phyloP scores from a whole-genome alignment of 208 protist genomes.

The Acanthamoeba healyi region DNA sequence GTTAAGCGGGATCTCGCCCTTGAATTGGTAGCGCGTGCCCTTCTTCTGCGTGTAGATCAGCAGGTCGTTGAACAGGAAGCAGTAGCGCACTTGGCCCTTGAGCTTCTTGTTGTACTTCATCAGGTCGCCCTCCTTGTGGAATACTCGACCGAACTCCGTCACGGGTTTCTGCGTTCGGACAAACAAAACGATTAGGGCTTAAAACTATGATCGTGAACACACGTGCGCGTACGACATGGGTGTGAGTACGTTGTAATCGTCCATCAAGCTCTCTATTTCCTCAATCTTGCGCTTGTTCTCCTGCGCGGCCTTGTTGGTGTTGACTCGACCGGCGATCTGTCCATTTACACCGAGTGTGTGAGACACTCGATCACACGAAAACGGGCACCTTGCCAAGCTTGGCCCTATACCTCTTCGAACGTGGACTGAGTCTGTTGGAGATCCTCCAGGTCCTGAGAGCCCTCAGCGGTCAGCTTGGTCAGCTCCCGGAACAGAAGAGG shows the following conservation, averaged over 20 bases:
- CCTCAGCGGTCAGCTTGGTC: slow-evolving; percentile 9
- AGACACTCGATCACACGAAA: not conserved
- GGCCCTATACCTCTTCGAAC: not conserved
- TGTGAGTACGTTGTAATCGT: not conserved
- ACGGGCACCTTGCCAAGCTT: not conserved
- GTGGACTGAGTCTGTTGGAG: not conserved
- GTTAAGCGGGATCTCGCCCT: slow-evolving; percentile 23
- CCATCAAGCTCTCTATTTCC: not conserved
- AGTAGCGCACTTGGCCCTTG: slow-evolving; percentile 60
- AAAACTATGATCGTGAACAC: too few relatives aligned
- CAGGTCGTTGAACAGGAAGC: slow-evolving; percentile 61
- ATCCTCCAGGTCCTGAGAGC: not conserved
- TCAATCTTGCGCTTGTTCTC: slow-evolving; percentile 34
- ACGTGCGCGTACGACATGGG: too few relatives aligned
- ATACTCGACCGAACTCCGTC: not conserved
- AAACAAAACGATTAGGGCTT: too few relatives aligned
- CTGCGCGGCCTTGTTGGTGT: slow-evolving; percentile 41
- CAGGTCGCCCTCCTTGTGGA: slow-evolving; percentile 52
- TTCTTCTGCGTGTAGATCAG: slow-evolving; percentile 69
- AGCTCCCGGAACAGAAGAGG: slow-evolving; percentile 27
- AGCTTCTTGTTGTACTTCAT: slow-evolving; percentile 67
- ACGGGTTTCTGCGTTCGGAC: not conserved
- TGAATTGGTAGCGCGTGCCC: slow-evolving; percentile 27
- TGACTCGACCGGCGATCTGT: slow-evolving; percentile 22
- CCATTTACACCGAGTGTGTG: too few relatives aligned